Evolutionary conservation across 2,329 filamentous ascomycete species (phyloP).

Genomic region (Xenosphaeropsis pyriputrescens): DNA sequence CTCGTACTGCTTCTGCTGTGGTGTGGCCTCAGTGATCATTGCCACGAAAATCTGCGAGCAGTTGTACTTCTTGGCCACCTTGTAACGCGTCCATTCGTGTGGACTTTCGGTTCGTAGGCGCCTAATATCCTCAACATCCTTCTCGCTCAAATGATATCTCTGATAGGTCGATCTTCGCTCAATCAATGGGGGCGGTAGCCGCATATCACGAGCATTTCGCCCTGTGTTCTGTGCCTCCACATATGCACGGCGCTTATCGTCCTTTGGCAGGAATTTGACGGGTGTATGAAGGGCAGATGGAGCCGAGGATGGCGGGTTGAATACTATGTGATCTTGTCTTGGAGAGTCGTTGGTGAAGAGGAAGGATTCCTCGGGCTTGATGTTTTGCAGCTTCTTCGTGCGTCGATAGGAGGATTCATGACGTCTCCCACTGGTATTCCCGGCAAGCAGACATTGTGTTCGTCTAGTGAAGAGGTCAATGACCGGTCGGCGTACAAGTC

Average conservation of each 20-base stretch:
- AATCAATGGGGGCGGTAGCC: constrained; percentile 14
- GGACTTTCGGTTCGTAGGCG: constrained; percentile 37
- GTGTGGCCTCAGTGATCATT: constrained; percentile 35
- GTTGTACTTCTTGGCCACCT: constrained; percentile 36
- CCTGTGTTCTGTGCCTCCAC: constrained; percentile 10
- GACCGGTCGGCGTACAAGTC: constrained; percentile 15
- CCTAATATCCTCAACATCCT: constrained; percentile 46
- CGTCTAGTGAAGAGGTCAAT: constrained; percentile 11
- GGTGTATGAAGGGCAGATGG: constrained; percentile 50
- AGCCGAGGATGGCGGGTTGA: constrained; percentile 39
- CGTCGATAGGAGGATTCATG: constrained; percentile 19
- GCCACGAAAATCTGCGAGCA: constrained; percentile 42
- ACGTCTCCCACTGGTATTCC: constrained; percentile 13
- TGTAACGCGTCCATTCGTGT: constrained; percentile 34
- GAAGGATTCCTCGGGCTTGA: constrained; percentile 46
- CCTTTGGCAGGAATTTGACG: constrained; percentile 46
- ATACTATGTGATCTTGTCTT: constrained; percentile 31
- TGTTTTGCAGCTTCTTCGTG: constrained; percentile 25
- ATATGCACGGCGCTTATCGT: constrained; percentile 17
- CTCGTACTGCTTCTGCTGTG: constrained; percentile 31
- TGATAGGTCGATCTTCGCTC: constrained; percentile 8
- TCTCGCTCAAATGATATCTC: constrained; percentile 33
- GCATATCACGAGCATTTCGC: constrained; percentile 3
- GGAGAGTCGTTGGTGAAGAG: constrained; percentile 20
- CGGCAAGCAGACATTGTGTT: constrained; percentile 12